Conservation (phyloP, 805 yeast genomes). For the Saccharomycopsis microspora region DNA sequence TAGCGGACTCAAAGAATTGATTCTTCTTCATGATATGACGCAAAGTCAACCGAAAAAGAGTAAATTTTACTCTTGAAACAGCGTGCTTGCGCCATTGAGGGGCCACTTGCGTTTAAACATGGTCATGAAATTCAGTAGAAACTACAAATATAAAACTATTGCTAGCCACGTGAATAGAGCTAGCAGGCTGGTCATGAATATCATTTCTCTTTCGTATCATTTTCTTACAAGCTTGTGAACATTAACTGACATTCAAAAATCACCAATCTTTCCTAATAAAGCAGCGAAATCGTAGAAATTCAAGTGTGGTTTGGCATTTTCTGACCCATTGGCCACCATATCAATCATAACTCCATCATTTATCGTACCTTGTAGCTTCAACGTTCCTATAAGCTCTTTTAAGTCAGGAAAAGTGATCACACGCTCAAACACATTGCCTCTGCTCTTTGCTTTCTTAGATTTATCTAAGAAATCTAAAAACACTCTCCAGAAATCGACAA, state of each 20-base stretch:
- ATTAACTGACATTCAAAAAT: background rate
- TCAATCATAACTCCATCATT: conserved; percentile 13
- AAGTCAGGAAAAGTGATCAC: conserved; percentile 11
- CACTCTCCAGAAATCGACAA: conserved; percentile 11
- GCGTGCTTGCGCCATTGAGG: too few species aligned
- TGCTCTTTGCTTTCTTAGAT: background rate
- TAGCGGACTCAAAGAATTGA: too few species aligned
- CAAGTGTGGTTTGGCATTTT: conserved; percentile 6
- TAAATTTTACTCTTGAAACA: too few species aligned
- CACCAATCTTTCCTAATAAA: conserved; percentile 11
- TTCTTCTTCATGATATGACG: too few species aligned
- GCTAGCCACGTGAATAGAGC: too few species aligned
- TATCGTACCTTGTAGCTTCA: conserved; percentile 8
- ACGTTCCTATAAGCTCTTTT: conserved; percentile 4
- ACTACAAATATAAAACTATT: too few species aligned
- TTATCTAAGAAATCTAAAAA: conserved; percentile 3
- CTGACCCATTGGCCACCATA: conserved; percentile 13
- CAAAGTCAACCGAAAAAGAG: too few species aligned
- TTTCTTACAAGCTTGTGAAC: too few species aligned
- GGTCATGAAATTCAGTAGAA: too few species aligned
- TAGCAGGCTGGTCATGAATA: too few species aligned
- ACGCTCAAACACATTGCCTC: conserved; percentile 1
- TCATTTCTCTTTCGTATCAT: too few species aligned
- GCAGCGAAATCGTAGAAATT: conserved; percentile 11
- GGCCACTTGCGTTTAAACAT: too few species aligned